Percentiles rank a stretch among this genome's conserved stretches.
These are phyloP conservation scores for Apiotrichum mycotoxinovorans DNA, from an alignment of 1,284 basidiomycete genomes.

Conservation along the genomic window DNA sequence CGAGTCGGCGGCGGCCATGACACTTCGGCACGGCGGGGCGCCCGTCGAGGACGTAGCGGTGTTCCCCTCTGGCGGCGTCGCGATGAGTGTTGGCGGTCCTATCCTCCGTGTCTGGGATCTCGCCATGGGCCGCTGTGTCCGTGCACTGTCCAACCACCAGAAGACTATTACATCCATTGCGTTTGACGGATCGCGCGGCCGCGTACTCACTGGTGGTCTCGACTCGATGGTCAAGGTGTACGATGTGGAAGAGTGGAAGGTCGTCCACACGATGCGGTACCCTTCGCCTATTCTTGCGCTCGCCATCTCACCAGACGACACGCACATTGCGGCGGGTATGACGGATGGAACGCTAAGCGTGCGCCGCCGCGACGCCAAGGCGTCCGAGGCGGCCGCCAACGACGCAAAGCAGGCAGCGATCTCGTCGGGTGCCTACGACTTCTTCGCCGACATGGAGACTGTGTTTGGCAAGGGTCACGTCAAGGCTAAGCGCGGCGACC, in stretches of 20 bases:
- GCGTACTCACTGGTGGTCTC: conserved; percentile 83
- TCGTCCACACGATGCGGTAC: conserved; percentile 98
- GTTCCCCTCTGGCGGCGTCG: conserved; percentile 84
- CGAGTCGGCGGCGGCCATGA: conserved; percentile 59
- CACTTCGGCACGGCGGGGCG: conserved; percentile 63
- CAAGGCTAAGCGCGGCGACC: conserved; percentile 56
- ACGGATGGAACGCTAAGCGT: conserved; percentile 92
- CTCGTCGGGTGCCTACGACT: conserved; percentile 64
- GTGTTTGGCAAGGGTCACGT: conserved; percentile 60
- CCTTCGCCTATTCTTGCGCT: conserved; percentile 86
- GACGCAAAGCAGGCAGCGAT: conserved; percentile 55
- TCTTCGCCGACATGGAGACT: conserved; percentile 62
- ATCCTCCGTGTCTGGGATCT: conserved; percentile 95
- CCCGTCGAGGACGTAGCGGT: conserved; percentile 94
- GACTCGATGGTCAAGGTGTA: conserved; percentile 99
- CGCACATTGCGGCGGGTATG: conserved; percentile 93
- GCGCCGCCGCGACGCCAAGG: conserved; percentile 73
- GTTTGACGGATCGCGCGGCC: conserved; percentile 63
- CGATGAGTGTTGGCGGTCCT: conserved; percentile 82
- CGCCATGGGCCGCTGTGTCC: conserved; percentile 79
- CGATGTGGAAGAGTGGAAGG: conserved; percentile 88
- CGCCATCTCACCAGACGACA: conserved; percentile 94
- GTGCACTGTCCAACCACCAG: conserved; percentile 93
- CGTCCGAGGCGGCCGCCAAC: conserved; percentile 56
- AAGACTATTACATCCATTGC: conserved; percentile 91